Base-by-base conservation (phyloP, 2,329 filamentous ascomycete genomes). In the Colletotrichum higginsianum region DNA sequence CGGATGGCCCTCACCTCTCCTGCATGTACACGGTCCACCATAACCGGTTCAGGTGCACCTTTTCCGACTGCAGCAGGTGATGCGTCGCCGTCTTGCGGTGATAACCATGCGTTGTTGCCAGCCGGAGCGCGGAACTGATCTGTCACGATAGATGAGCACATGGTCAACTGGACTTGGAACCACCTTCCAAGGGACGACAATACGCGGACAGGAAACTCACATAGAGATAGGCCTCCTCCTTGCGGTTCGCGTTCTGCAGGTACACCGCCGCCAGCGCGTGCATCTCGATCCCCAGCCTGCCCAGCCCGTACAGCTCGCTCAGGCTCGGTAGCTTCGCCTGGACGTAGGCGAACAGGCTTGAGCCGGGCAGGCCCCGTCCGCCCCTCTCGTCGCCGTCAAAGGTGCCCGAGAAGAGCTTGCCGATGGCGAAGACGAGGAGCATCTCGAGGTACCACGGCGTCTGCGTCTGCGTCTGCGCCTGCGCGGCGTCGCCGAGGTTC, bases 1-100 rank as follows among this genome's bases (percentile, higher is more conserved):
- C 42, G 23, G 18, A 9, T 15, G 15, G 7, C 16, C 44, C 46
- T 23, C 35, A 71, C 73, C 73, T 70, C 42, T 74, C 73, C 18
- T 74, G 73, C 73, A 74, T 73, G 7, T 74, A 74, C 3, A 74
- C 64, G 1, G 73, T 73, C 73, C 73, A 74, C 73, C 70, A 73
- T 2, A 74, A 56, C 1, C 73, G 57, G n/a, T 73, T 73, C 21
- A 72, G 1, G 1, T 74, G 73, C 18, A 71, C 71, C 40, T 57
- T 58, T 23, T 73, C 73, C 11, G 73, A 73, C 21, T 61, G 56
- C 16, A 66, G 15, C 53, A 57, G 26, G 1, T 60, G 67, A 2
- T 67, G 53, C 40, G 71, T 67, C 9, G 65, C 65, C 1, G 65
- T 68, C 7, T 71, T 73, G 18, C 68, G 9, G 4, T 71, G 66